A percentile compares a stretch with the other conserved stretches of the same genome.
Evolutionary conservation across 805 yeast genomes (phyloP).

Genomic region (Wickerhamiella occidentalis): DNA sequence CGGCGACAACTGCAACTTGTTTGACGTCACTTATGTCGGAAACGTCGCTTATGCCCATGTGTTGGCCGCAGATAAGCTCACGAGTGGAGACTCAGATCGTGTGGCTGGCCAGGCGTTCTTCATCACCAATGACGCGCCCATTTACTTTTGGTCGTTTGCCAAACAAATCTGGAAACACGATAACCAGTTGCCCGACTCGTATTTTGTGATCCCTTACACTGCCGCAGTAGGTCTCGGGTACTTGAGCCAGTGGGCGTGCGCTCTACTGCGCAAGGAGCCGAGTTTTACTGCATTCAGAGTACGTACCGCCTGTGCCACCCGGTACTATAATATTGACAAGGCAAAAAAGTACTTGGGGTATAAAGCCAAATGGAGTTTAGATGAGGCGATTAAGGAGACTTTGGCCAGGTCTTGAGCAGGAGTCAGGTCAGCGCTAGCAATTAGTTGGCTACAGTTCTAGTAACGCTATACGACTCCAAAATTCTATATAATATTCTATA

Average conservation of each 20-base stretch:
- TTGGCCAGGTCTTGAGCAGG: neutral
- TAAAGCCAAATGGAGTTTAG: slow-evolving; percentile 65
- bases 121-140: slow-evolving; percentile 85
- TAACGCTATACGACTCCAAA: too few species aligned
- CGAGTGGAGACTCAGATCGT: slow-evolving; percentile 27
- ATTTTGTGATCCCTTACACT: slow-evolving; percentile 56
- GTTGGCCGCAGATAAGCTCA: slow-evolving; percentile 68
- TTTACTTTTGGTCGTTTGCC: slow-evolving; percentile 94
- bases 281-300: slow-evolving; percentile 96
- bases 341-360: slow-evolving; percentile 73
- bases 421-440: too few species aligned
- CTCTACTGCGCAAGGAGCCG: slow-evolving; percentile 66
- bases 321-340: slow-evolving; percentile 85
- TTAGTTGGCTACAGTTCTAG: too few species aligned
- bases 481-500: too few species aligned
- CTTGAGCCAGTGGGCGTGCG: slow-evolving; percentile 61
- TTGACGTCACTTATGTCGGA: slow-evolving; percentile 97
- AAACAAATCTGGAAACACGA: slow-evolving; percentile 96
- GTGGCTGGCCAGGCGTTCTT: slow-evolving; percentile 84
- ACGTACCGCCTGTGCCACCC: slow-evolving; percentile 76
- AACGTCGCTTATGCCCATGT: slow-evolving; percentile 97
- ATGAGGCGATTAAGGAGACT: slow-evolving; percentile 38
- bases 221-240: slow-evolving; percentile 77
- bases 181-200: slow-evolving; percentile 62
- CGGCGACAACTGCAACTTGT: slow-evolving; percentile 86